A percentile compares a stretch with the other conserved stretches of the same genome.
Conservation (phyloP, 2,329 filamentous ascomycete genomes). For the Chalaropsis thielavioides region DNA sequence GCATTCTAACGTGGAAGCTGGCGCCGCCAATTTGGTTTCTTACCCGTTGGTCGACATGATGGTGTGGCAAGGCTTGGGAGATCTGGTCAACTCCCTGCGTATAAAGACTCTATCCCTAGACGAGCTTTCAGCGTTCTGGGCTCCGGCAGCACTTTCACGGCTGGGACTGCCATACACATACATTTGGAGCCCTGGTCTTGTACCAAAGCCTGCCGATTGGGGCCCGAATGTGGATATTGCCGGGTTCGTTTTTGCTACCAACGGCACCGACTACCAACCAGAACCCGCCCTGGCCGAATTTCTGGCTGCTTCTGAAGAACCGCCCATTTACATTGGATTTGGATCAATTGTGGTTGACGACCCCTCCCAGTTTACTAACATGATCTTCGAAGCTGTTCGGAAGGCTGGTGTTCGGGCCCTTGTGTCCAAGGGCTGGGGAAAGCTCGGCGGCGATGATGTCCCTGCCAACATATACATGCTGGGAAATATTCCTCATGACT, state of each 20-base stretch:
- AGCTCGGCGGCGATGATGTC: constrained; percentile 43
- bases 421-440: constrained; percentile 64
- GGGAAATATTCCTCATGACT: constrained; percentile 62
- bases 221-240: constrained; percentile 56
- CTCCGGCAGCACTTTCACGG: constrained; percentile 56
- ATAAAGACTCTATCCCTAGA: constrained; percentile 55
- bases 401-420: constrained; percentile 53
- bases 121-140: constrained; percentile 62
- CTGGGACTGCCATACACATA: constrained; percentile 65
- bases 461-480: constrained; percentile 57
- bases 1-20: constrained; percentile 53
- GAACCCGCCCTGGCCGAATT: constrained; percentile 42
- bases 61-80: constrained; percentile 79
- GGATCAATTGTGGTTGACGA: constrained; percentile 65
- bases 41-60: constrained; percentile 74
- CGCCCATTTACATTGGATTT: constrained; percentile 61
- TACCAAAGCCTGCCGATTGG: constrained; percentile 56
- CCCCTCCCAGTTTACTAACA: constrained; percentile 49
- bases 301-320: constrained; percentile 35
- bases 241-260: constrained; percentile 65
- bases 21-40: constrained; percentile 66
- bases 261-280: constrained; percentile 46
- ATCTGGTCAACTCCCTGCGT: constrained; percentile 62
- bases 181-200: constrained; percentile 51
- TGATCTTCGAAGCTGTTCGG: constrained; percentile 56